A percentile compares a stretch with the other conserved stretches of the same genome.
Conservation (phyloP, 2,329 filamentous ascomycete species). For the Hypoxylon rubiginosum region DNA sequence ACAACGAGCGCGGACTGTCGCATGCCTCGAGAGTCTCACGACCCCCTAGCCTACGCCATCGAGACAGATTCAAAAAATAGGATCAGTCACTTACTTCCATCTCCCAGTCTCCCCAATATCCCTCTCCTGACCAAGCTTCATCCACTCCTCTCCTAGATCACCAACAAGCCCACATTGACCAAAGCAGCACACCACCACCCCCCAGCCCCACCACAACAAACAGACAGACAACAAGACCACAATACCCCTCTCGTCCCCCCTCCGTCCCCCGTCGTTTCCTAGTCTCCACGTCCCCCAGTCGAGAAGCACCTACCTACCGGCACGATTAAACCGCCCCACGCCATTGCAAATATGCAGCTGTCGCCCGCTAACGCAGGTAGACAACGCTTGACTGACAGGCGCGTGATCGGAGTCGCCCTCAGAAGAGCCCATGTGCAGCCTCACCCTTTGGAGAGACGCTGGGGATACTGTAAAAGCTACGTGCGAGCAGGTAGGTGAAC, state of each 20-base stretch:
- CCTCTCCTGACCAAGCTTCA: background rate
- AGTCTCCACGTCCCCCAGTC: background rate
- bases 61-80: background rate
- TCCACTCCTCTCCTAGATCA: background rate
- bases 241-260: background rate
- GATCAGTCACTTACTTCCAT: background rate
- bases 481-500: background rate
- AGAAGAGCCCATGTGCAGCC: slow-evolving; percentile 26
- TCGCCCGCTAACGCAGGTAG: background rate
- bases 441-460: background rate
- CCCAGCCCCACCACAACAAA: background rate
- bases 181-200: background rate
- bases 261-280: background rate
- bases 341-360: slow-evolving; percentile 21
- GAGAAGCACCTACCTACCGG: background rate
- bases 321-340: slow-evolving; percentile 18
- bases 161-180: background rate
- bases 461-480: slow-evolving; percentile 7
- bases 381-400: slow-evolving; percentile 29
- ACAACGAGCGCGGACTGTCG: background rate
- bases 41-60: too few relatives aligned
- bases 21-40: too few relatives aligned
- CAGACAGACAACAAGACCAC: background rate
- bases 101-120: background rate
- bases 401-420: slow-evolving; percentile 7